These are phyloP conservation scores for Stygiomarasmius scandens DNA, from an alignment of 1,284 basidiomycete genomes.

Conservation along the genomic window DNA sequence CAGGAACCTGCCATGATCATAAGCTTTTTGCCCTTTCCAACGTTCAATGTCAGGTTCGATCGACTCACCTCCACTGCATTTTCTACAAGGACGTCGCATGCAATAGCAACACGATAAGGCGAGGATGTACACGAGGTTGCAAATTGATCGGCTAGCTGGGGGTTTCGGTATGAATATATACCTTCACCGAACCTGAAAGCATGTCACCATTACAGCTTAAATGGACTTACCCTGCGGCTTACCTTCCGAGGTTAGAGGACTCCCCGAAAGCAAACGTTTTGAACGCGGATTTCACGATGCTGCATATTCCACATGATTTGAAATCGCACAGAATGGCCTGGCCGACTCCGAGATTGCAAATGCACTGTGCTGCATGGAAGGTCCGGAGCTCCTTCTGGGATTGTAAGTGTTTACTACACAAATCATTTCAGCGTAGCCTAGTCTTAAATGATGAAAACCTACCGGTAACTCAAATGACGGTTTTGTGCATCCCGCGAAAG, in stretches of 20 bases:
- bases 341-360: slow-evolving; percentile 64
- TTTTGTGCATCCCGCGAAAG: slow-evolving; percentile 40
- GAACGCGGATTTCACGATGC: slow-evolving; percentile 57
- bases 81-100: slow-evolving; percentile 55
- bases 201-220: no score
- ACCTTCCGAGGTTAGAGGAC: slow-evolving; percentile 55
- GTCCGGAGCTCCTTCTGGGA: slow-evolving; percentile 49
- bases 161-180: slow-evolving; percentile 60
- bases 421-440: slow-evolving; percentile 5
- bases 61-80: slow-evolving; percentile 25
- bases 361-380: slow-evolving; percentile 63
- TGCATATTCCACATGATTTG: slow-evolving; percentile 65
- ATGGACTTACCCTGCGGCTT: no score
- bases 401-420: slow-evolving; percentile 21
- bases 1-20: slow-evolving; percentile 26
- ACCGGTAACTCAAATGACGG: slow-evolving; percentile 53
- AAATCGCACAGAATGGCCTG: slow-evolving; percentile 51
- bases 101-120: slow-evolving; percentile 64
- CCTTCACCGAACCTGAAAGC: slow-evolving; percentile 54
- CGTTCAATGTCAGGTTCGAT: not conserved
- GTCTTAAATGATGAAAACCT: slow-evolving; percentile 15
- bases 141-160: slow-evolving; percentile 53
- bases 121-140: slow-evolving; percentile 64
- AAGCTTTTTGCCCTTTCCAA: slow-evolving; percentile 1
- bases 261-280: slow-evolving; percentile 55